A percentile compares a stretch with the other conserved stretches of the same genome.
These are phyloP conservation scores for Rhodotorula sp. DNA, from an alignment of 1,284 basidiomycete species.

Conservation along the genomic window DNA sequence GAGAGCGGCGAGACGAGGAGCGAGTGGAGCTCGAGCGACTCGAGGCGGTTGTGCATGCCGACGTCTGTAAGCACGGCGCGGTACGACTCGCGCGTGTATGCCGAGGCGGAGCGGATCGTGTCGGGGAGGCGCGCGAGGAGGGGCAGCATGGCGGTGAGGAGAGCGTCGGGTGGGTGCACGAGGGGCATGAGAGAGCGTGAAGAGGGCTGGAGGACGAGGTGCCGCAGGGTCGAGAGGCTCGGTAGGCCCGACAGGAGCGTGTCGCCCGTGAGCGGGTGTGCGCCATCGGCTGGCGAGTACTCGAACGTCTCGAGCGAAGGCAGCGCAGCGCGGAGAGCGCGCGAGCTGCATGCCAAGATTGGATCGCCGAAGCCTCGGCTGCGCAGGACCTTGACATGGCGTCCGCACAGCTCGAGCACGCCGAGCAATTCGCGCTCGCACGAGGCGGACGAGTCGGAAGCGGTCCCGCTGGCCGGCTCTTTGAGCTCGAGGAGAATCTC, in stretches of 20 bases:
- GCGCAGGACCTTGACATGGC: neutral
- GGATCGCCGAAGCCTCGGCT: constrained; percentile 21
- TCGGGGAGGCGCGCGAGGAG: neutral
- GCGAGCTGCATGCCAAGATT: neutral
- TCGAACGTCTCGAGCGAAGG: constrained; percentile 10
- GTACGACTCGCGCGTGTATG: neutral
- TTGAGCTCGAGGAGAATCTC: constrained; percentile 26
- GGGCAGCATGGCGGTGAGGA: neutral
- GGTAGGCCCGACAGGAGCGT: neutral
- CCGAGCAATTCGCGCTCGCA: neutral
- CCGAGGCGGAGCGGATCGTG: neutral
- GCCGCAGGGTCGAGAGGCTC: neutral
- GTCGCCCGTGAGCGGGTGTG: neutral
- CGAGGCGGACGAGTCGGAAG: neutral
- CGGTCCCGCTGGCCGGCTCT: neutral
- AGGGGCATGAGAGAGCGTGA: neutral
- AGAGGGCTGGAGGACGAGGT: constrained; percentile 8
- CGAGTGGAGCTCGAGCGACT: neutral
- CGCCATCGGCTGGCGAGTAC: constrained; percentile 12
- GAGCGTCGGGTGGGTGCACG: neutral
- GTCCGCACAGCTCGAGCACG: neutral
- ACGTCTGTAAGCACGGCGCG: neutral
- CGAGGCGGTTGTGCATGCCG: neutral
- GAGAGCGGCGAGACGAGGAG: constrained; percentile 4
- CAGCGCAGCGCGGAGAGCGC: neutral